Evolutionary conservation across 495 filamentous ascomycete genomes (phyloP), one percentile per base, ranked within the genome.

Genomic region (Penicillium diatomitis): DNA sequence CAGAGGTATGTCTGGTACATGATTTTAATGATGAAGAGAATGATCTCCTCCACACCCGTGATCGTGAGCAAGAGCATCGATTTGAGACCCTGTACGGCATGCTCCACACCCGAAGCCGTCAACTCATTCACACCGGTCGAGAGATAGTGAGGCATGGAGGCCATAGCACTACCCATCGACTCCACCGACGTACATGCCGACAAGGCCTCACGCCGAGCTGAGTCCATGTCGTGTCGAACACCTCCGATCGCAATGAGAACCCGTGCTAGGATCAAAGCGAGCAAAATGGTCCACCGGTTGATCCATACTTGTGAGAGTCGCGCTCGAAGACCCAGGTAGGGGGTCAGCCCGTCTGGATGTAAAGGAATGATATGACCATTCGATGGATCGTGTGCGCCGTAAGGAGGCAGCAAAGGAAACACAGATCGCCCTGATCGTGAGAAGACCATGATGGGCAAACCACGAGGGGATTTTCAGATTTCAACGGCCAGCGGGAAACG

Each of bases 101-200:
- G 79, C 45, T 88, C 86, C 54, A 98, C 79, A 28, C 85, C 82
- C 32, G 71, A 69, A 8, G 88, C 88, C 5, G 88, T 82, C 33
- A 97, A 69, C 34, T 87, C 80, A 66, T 98, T 98, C 64, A 95
- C 84, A 28, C 92, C 92, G 38, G 78, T 70, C 2, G 90, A 80
- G 56, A 96, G 80, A 71, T 95, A 97, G 63, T 95, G 83, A 11
- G 92, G 92, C 88, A 96, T 94, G 12, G 91, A 96, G 27, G 90
- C 92, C 87, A 98, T 91, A 34, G 90, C 78, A 59, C 89, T 96
- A 52, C 91, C 94, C 66, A 94, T 80, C 45, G 87, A 87, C 65
- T 98, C 91, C n/a, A 97, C 90, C 51, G 82, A 80, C 46, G 85
- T 88, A 58, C 92, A 98, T 46, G 90, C 87, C 32, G 85, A 84